phyloP scores from a whole-genome alignment of 331 rosid genomes.

The Stylosanthes scabra region DNA sequence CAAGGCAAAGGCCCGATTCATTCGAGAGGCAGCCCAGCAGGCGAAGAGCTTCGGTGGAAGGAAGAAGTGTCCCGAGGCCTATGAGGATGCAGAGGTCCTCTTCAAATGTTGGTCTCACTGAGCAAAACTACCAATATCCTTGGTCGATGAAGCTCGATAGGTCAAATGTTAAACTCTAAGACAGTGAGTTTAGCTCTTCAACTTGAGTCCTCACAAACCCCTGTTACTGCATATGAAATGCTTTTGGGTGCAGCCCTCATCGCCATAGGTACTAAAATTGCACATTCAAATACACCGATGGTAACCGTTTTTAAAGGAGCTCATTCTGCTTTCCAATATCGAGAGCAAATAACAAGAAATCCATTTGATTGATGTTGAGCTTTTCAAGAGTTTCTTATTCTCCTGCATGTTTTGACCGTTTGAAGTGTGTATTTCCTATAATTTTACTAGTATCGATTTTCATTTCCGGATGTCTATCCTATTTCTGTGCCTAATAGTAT shows the following conservation, averaged over 20 bases:
- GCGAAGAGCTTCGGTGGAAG: conserved; percentile 71
- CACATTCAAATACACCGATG: conserved; percentile 32
- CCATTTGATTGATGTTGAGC: conserved; percentile 36
- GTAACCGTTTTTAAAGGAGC: conserved; percentile 8
- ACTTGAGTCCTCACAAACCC: conserved; percentile 67
- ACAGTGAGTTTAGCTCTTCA: conserved; percentile 86
- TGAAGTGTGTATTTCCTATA: conserved; percentile 33
- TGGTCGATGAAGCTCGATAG: conserved; percentile 79
- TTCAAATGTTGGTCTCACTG: conserved; percentile 74
- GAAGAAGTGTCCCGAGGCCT: conserved; percentile 81
- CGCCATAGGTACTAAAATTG: conserved; percentile 48
- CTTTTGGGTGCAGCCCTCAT: conserved; percentile 50
- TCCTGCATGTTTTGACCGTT: conserved; percentile 9
- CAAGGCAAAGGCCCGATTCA: conserved; percentile 80
- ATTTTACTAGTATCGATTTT: conserved; percentile 8
- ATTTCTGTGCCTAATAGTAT: neutral
- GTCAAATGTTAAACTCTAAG: conserved; percentile 66
- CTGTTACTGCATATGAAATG: conserved; percentile 64
- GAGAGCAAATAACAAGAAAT: conserved; percentile 22
- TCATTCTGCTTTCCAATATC: neutral
- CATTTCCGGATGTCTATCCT: neutral
- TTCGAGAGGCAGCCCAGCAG: conserved; percentile 77
- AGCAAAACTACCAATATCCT: conserved; percentile 74
- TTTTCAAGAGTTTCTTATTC: conserved; percentile 14
- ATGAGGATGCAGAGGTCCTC: conserved; percentile 91